Evolutionary conservation across 1,284 basidiomycete genomes (phyloP).

Genomic region (Leccinum fallax): DNA sequence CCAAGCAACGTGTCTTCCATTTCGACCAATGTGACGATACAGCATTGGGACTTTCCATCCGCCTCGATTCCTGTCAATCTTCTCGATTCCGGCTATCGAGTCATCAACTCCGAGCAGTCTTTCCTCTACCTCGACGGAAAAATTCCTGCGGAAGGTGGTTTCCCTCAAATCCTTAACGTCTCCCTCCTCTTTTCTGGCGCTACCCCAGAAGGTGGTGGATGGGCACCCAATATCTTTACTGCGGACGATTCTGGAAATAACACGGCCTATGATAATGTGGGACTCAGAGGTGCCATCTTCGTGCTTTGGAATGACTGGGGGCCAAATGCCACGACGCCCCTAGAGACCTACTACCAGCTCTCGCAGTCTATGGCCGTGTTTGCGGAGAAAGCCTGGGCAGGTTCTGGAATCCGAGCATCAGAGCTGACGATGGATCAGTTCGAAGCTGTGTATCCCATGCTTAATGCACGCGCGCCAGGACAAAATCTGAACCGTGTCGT

Average conservation of each 20-base stretch:
- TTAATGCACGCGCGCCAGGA: slow-evolving; percentile 39
- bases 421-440: slow-evolving; percentile 37
- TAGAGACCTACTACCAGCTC: slow-evolving; percentile 42
- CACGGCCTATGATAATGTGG: slow-evolving; percentile 27
- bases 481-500: slow-evolving; percentile 41
- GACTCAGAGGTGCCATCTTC: slow-evolving; percentile 39
- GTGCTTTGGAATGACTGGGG: slow-evolving; percentile 46
- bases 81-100: slow-evolving; percentile 35
- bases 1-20: slow-evolving; percentile 33
- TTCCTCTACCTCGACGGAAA: slow-evolving; percentile 44
- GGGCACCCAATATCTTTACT: slow-evolving; percentile 41
- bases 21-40: slow-evolving; percentile 40
- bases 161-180: slow-evolving; percentile 36
- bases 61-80: slow-evolving; percentile 38
- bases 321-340: slow-evolving; percentile 41
- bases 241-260: slow-evolving; percentile 34
- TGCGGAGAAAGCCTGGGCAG: slow-evolving; percentile 41
- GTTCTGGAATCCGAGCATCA: slow-evolving; percentile 34
- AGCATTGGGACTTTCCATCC: slow-evolving; percentile 42
- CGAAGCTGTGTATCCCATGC: slow-evolving; percentile 29
- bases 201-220: slow-evolving; percentile 32
- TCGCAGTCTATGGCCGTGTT: slow-evolving; percentile 39
- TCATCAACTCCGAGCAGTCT: slow-evolving; percentile 41
- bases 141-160: slow-evolving; percentile 32
- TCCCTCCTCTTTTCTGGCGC: slow-evolving; percentile 37